Conservation (phyloP, 176 grass and related monocot species). For the Pharus latifolius region DNA sequence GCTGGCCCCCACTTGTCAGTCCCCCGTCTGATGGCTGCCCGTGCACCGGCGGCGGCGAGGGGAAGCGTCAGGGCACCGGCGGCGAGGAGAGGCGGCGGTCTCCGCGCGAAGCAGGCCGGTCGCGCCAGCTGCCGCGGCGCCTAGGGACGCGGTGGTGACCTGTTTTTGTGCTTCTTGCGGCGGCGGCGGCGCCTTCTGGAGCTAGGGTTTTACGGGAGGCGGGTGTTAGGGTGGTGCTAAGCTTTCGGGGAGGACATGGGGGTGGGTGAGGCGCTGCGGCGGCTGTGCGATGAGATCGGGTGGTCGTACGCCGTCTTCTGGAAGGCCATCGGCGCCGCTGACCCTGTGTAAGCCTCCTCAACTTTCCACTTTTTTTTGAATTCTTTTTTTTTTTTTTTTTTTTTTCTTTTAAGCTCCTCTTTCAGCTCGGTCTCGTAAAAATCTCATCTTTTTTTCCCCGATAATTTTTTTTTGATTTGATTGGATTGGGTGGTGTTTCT, state of each 20-base stretch:
- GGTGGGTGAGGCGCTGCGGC: slow-evolving; percentile 63
- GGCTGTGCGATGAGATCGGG: slow-evolving; percentile 73
- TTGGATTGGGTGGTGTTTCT: too few relatives aligned
- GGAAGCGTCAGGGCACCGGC: not conserved
- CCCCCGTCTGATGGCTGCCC: slow-evolving; percentile 38
- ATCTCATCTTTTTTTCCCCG: not conserved
- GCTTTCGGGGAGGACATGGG: slow-evolving; percentile 33
- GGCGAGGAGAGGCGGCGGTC: slow-evolving; percentile 23
- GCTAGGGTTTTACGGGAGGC: too few relatives aligned
- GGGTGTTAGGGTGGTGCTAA: not conserved
- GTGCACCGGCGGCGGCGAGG: slow-evolving; percentile 43
- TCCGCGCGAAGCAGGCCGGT: slow-evolving; percentile 55
- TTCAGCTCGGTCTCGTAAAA: slow-evolving; percentile 1
- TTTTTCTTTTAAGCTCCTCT: slow-evolving; percentile 7
- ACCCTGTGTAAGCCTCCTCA: slow-evolving; percentile 56
- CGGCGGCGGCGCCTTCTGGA: not conserved
- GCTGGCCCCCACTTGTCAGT: not conserved
- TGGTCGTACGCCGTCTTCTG: slow-evolving; percentile 97
- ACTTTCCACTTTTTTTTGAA: not conserved
- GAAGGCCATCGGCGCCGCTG: slow-evolving; percentile 63
- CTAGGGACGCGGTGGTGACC: slow-evolving; percentile 14
- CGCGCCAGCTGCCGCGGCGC: slow-evolving; percentile 54
- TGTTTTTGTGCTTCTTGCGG: not conserved
- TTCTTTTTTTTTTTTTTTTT: not conserved
- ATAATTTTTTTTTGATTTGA: not conserved